Base-by-base conservation (phyloP, 2,329 filamentous ascomycete genomes). In the Claviceps humidiphila region DNA sequence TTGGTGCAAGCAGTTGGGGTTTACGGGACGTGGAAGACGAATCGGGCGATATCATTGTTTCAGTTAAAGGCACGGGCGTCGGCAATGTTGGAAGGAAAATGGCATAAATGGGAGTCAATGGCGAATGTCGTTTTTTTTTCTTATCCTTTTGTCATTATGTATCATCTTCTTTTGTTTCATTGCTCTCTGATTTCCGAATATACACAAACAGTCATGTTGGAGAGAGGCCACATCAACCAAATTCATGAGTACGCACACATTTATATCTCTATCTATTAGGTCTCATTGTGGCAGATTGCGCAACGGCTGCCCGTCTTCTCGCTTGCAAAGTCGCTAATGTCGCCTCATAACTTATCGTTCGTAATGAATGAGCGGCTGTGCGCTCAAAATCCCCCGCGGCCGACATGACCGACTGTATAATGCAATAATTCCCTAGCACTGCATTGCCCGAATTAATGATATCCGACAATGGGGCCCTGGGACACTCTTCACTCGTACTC, bases 51-150 rank as follows among this genome's bases (percentile, higher is more conserved):
- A 77, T 97, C 50, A 78, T 95, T 55, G 76, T 98, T 60, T 94
- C 89, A 59, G 85, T 98, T 44, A 95, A 97, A 63, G 93, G 93
- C 37, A 83, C 82, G 61, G 93, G 93, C 44, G 87, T 98, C 54
- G 93, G 93, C 34, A 98, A 97, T 65, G 87, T 97, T 48, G 91
- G 91, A 51, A 81, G 90, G 63, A 97, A 97, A 72, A 85, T 96
- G 62, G 78, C 77, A 61, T 81, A 68, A 68, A 62, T 7, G 47
- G n/a, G 2, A 24, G 13, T 20, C 30, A 9, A 4, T 34, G 30
- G 30, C 30, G 30, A 34, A 46, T 45, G 41, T 34, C 26, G 40
- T 22, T 34, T 37, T 4, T 16, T 9, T n/a, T 17, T 17, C 17
- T 16, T n/a, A 7, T n/a, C 16, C 3, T 9, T 45, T 45, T 14